phyloP scores from a whole-genome alignment of 352 stramenopile genomes.

The Globisporangium iwayamae region DNA sequence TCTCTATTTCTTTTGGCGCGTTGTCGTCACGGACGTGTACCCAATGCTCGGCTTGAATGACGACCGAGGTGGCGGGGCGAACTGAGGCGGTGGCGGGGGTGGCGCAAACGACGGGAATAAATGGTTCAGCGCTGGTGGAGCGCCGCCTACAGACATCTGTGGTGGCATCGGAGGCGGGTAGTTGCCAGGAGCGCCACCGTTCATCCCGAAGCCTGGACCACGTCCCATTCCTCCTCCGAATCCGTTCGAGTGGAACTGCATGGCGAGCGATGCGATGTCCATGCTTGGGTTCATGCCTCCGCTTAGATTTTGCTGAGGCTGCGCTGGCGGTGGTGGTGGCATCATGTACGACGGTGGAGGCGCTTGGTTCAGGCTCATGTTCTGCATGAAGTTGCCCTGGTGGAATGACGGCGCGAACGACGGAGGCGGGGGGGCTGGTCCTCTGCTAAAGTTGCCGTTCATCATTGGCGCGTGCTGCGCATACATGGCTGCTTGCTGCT shows the following conservation, averaged over 20 bases:
- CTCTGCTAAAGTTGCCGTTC: constrained; percentile 22
- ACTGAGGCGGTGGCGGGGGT: constrained; percentile 32
- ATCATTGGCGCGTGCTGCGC: constrained; percentile 17
- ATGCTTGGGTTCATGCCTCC: constrained; percentile 23
- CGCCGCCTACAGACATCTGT: constrained; percentile 18
- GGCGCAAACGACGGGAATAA: constrained; percentile 37
- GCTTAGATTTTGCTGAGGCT: constrained; percentile 19
- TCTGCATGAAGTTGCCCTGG: constrained; percentile 23
- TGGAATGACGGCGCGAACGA: constrained; percentile 27
- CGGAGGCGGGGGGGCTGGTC: constrained; percentile 5
- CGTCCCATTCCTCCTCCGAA: constrained; percentile 11
- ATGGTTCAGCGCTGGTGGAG: constrained; percentile 15
- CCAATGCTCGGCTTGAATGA: constrained; percentile 77
- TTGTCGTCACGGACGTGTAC: constrained; percentile 70
- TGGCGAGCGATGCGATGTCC: constrained; percentile 66
- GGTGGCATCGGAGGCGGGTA: constrained; percentile 29
- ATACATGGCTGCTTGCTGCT: constrained; percentile 9
- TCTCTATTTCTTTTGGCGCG: constrained; percentile 55
- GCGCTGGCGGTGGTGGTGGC: constrained; percentile 20
- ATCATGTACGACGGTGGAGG: constrained; percentile 25
- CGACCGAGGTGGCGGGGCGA: constrained; percentile 21
- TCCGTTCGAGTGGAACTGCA: constrained; percentile 63
- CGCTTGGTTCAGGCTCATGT: constrained; percentile 20
- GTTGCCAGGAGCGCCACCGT: neutral
- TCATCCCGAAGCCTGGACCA: constrained; percentile 24